phyloP scores from a whole-genome alignment of 1,139 yeast genomes.

The Scheffersomyces illinoinensis region DNA sequence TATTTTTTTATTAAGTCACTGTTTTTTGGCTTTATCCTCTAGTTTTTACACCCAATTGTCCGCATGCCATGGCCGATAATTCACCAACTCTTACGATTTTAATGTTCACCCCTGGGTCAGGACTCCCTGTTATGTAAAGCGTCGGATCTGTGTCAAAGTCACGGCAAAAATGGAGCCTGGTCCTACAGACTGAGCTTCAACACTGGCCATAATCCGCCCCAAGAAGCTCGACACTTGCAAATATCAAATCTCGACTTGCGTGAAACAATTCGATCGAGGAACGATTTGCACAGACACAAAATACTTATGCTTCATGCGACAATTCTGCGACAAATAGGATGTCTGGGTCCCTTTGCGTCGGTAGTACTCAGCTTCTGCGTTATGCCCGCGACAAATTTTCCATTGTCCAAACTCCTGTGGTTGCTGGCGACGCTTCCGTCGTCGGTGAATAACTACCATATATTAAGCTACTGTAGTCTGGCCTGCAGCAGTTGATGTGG shows the following conservation, averaged over 20 bases:
- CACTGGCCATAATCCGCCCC: background rate
- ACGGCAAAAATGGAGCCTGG: background rate
- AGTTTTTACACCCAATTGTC: background rate
- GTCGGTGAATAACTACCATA: background rate
- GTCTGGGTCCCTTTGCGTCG: background rate
- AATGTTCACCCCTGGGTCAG: no score
- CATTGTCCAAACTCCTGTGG: background rate
- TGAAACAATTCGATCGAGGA: background rate
- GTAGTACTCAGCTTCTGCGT: background rate
- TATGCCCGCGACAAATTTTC: background rate
- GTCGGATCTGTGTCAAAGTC: background rate
- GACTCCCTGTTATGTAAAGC: background rate
- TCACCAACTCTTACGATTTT: background rate
- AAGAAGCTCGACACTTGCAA: background rate
- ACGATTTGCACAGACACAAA: background rate
- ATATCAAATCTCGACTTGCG: background rate
- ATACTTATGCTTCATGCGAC: background rate
- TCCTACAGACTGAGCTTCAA: background rate
- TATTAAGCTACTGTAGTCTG: background rate
- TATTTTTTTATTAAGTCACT: background rate
- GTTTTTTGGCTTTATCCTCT: no score
- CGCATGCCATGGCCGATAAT: background rate
- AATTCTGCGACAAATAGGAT: background rate
- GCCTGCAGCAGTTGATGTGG: background rate
- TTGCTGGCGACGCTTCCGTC: background rate